Percentiles rank a stretch among this genome's conserved stretches.
These are phyloP conservation scores for Euptelea pleiosperma DNA, from an alignment of 164 flowering plant species.

Conservation along the genomic window DNA sequence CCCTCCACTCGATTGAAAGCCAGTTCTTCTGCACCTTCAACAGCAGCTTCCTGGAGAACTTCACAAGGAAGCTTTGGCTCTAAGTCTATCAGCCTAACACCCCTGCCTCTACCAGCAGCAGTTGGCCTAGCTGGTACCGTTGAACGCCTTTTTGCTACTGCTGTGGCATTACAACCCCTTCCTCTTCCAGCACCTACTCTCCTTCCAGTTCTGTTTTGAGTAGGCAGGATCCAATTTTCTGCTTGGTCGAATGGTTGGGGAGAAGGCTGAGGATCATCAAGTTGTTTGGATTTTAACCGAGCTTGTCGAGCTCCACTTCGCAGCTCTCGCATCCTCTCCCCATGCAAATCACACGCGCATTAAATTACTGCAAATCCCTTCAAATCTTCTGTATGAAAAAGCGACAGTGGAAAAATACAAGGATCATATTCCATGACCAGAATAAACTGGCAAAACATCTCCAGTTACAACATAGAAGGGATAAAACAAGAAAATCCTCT, in stretches of 20 bases:
- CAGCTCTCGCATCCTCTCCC: conserved; percentile 93
- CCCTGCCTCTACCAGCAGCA: conserved; percentile 78
- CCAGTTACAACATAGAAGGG: background rate
- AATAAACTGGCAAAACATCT: background rate
- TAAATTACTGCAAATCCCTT: conserved; percentile 25
- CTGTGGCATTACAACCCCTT: conserved; percentile 65
- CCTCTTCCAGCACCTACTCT: conserved; percentile 82
- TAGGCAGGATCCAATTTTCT: conserved; percentile 51
- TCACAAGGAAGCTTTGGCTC: conserved; percentile 75
- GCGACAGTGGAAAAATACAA: conserved; percentile 5
- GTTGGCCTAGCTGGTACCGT: conserved; percentile 52
- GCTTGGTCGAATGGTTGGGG: conserved; percentile 56
- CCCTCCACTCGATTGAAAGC: conserved; percentile 50
- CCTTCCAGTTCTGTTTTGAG: conserved; percentile 63
- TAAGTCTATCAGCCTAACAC: conserved; percentile 61
- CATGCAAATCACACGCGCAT: conserved; percentile 67
- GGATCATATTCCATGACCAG: background rate
- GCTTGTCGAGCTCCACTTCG: conserved; percentile 79
- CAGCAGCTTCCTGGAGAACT: conserved; percentile 54
- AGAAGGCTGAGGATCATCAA: conserved; percentile 75
- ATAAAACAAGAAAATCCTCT: background rate
- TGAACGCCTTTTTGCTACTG: conserved; percentile 57
- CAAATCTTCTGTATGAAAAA: conserved; percentile 19
- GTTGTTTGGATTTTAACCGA: conserved; percentile 67
- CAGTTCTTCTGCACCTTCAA: conserved; percentile 46